phyloP scores from a whole-genome alignment of 768 basidiomycete species.

The Tricholoma sp. region DNA sequence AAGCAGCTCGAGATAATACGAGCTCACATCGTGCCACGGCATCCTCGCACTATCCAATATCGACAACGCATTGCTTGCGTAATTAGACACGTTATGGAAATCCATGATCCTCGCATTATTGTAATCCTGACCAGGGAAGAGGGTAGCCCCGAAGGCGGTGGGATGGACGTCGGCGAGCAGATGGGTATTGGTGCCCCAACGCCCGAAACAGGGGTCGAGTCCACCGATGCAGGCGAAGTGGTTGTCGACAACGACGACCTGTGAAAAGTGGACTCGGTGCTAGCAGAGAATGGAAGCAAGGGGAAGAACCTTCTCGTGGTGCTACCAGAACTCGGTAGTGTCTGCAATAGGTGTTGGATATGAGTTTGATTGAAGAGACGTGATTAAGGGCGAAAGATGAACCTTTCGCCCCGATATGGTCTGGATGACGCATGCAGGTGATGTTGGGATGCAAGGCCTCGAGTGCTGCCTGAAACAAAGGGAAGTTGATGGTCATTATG shows the following conservation, averaged over 20 bases:
- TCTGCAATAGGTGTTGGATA: constrained; percentile 42
- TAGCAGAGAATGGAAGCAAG: neutral
- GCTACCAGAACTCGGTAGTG: constrained; percentile 82
- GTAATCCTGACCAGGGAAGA: constrained; percentile 94
- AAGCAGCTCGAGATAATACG: too few species aligned
- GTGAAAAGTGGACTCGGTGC: neutral
- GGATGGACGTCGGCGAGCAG: constrained; percentile 92
- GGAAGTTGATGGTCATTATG: neutral
- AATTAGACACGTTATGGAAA: constrained; percentile 78
- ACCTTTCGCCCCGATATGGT: constrained; percentile 82
- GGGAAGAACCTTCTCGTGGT: constrained; percentile 72
- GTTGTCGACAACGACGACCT: constrained; percentile 83
- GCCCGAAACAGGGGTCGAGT: constrained; percentile 92
- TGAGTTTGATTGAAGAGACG: neutral
- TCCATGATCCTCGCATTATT: constrained; percentile 87
- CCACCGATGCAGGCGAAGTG: constrained; percentile 86
- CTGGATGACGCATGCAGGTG: constrained; percentile 83
- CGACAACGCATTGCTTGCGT: constrained; percentile 63
- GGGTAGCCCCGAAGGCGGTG: constrained; percentile 69
- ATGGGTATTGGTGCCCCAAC: constrained; percentile 94
- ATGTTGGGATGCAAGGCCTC: constrained; percentile 87
- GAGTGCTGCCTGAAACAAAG: constrained; percentile 59
- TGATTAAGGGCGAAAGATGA: constrained; percentile 4
- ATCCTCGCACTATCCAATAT: constrained; percentile 68
- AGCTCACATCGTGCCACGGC: constrained; percentile 93